Evolutionary conservation across 768 basidiomycete genomes (phyloP).

Genomic region (Boletus rubescentipes): DNA sequence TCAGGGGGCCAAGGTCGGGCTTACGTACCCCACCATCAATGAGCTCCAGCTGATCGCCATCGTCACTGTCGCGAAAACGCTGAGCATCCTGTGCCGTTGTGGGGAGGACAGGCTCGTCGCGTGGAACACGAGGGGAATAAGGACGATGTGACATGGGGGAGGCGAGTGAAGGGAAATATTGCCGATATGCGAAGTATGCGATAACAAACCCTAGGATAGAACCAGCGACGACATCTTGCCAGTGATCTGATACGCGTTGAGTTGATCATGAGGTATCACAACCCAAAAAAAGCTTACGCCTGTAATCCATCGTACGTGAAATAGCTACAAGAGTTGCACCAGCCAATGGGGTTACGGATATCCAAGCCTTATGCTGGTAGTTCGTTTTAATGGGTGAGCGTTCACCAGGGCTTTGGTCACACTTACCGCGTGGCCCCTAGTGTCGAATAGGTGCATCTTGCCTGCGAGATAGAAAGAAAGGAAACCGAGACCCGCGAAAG

Average conservation of each 20-base stretch:
- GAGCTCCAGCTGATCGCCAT: conserved; percentile 31
- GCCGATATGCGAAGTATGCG: conserved; percentile 76
- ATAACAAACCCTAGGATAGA: conserved; percentile 68
- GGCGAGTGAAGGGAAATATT: conserved; percentile 77
- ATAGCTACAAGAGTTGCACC: conserved; percentile 80
- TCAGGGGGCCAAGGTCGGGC: conserved; percentile 5
- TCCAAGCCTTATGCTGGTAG: conserved; percentile 74
- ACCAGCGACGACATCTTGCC: conserved; percentile 88
- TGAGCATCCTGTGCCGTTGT: conserved; percentile 22
- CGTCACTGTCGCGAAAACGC: conserved; percentile 12
- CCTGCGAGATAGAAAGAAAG: conserved; percentile 87
- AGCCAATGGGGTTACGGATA: conserved; percentile 71
- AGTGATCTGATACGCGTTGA: conserved; percentile 61
- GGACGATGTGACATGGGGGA: conserved; percentile 67
- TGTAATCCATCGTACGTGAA: conserved; percentile 88
- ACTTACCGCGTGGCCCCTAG: conserved; percentile 66
- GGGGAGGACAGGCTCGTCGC: conserved; percentile 45
- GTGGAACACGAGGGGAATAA: conserved; percentile 62
- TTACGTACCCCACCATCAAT: conserved; percentile 12
- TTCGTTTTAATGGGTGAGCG: neutral
- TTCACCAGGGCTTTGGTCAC: neutral
- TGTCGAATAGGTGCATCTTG: conserved; percentile 89
- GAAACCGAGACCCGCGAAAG: conserved; percentile 92
- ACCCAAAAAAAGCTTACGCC: conserved; percentile 47
- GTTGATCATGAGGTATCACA: conserved; percentile 10